These are phyloP conservation scores for Penicillium paneum DNA, from an alignment of 2,329 filamentous ascomycete genomes.

Conservation along the genomic window DNA sequence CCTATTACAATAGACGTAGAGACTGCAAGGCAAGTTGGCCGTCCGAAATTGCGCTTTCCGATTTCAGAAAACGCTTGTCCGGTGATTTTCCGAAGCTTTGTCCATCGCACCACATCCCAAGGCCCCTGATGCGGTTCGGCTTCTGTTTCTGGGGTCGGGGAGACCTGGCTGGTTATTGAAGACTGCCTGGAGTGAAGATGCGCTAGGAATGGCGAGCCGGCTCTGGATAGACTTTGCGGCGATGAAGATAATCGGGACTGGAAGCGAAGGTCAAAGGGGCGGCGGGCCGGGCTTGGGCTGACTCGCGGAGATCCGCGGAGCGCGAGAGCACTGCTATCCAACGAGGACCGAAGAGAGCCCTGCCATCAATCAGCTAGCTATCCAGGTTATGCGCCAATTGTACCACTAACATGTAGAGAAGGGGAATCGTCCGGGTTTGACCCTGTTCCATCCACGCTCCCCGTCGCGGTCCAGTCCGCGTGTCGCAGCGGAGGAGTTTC, in stretches of 20 bases:
- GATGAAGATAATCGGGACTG: conserved; percentile 76
- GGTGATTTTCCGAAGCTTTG: conserved; percentile 83
- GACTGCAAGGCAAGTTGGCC: conserved; percentile 83
- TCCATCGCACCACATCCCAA: conserved; percentile 98
- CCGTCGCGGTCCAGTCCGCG: conserved; percentile 18
- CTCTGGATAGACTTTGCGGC: conserved; percentile 59
- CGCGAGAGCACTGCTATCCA: conserved; percentile 70
- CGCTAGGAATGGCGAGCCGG: conserved; percentile 74
- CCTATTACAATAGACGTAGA: conserved; percentile 86
- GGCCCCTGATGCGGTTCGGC: conserved; percentile 72
- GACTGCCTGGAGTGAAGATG: conserved; percentile 75
- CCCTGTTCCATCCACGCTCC: conserved; percentile 62
- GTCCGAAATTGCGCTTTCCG: conserved; percentile 87
- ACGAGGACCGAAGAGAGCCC: conserved; percentile 57
- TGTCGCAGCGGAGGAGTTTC: conserved; percentile 26
- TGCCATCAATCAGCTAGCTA: conserved; percentile 43
- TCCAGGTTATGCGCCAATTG: conserved; percentile 53
- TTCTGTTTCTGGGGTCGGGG: conserved; percentile 59
- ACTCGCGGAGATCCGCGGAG: conserved; percentile 65
- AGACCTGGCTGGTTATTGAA: conserved; percentile 69
- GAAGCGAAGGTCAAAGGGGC: conserved; percentile 92
- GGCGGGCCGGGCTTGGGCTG: conserved; percentile 76
- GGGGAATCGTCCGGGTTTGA: conserved; percentile 82
- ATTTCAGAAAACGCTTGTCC: conserved; percentile 88
- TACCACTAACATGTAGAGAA: conserved; percentile 67